These are phyloP conservation scores for Botrytis sinoallii DNA, from an alignment of 2,329 filamentous ascomycete genomes.

Conservation along the genomic window DNA sequence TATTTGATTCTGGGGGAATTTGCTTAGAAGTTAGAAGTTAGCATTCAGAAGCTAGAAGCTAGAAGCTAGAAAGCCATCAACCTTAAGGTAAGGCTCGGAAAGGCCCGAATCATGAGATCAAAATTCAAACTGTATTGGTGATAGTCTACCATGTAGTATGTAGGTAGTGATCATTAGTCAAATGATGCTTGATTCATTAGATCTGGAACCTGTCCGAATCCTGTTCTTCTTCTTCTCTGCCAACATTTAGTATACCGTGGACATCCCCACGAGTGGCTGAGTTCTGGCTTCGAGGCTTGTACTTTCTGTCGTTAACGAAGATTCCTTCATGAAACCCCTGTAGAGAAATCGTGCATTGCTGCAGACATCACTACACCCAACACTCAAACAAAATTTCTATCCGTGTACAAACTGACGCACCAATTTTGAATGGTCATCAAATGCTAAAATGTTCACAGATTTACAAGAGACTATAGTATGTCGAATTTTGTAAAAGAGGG, in stretches of 20 bases:
- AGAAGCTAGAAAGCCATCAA: neutral
- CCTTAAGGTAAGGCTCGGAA: neutral
- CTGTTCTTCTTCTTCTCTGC: neutral
- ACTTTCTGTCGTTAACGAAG: neutral
- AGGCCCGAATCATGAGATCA: neutral
- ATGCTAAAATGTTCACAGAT: neutral
- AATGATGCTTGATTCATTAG: neutral
- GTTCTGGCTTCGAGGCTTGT: neutral
- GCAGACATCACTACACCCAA: neutral
- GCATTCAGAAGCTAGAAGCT: neutral
- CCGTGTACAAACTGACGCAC: neutral
- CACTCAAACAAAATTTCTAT: neutral
- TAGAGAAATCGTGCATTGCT: neutral
- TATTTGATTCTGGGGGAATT: neutral
- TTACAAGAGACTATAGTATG: neutral
- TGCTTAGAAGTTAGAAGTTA: neutral
- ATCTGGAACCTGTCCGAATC: neutral
- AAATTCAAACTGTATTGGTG: neutral
- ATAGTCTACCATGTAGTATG: neutral
- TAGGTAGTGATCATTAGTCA: neutral
- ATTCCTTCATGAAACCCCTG: neutral
- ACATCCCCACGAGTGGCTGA: neutral
- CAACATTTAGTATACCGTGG: neutral
- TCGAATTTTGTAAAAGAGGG: accelerated
- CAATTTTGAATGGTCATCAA: neutral